A percentile compares a stretch with the other conserved stretches of the same genome.
These are phyloP conservation scores for Pittosporum tobira DNA, from an alignment of 129 eudicot genomes.

Conservation along the genomic window DNA sequence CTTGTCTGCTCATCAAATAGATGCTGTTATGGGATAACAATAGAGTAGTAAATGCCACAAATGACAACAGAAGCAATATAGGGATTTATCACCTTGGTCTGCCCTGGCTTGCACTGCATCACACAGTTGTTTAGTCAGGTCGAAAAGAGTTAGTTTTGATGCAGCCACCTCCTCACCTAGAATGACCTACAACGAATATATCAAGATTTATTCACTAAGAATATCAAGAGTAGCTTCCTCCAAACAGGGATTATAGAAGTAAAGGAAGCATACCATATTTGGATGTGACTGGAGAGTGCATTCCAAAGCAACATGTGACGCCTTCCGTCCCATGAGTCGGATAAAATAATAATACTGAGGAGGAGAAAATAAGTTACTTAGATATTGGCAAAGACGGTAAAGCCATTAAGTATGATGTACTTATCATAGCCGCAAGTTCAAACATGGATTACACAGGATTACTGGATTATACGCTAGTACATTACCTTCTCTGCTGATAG, in stretches of 20 bases:
- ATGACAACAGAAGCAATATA: constrained; percentile 2
- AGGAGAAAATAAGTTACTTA: constrained; percentile 2
- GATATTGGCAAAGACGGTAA: too few species aligned
- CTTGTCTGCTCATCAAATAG: constrained; percentile 43
- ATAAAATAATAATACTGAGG: constrained; percentile 80
- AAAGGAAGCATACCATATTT: constrained; percentile 48
- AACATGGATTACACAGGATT: background rate
- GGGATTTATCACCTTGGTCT: constrained; percentile 39
- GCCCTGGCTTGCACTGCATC: constrained; percentile 96
- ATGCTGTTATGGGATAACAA: background rate
- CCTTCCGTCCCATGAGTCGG: constrained; percentile 84
- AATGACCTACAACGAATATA: constrained; percentile 52
- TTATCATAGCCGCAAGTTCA: background rate
- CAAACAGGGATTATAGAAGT: background rate
- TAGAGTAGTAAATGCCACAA: constrained; percentile 1
- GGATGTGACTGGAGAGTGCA: constrained; percentile 96
- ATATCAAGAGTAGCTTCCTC: background rate
- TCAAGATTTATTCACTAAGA: background rate
- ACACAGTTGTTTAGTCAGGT: constrained; percentile 80
- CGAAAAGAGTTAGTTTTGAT: constrained; percentile 79
- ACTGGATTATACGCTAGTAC: background rate
- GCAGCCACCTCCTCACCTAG: constrained; percentile 94
- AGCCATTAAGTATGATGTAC: too few species aligned
- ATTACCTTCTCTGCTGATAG: constrained; percentile 89
- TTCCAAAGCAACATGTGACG: constrained; percentile 91